Evolutionary conservation across 495 filamentous ascomycete genomes (phyloP).

Genomic region (Margaritispora aquatica): DNA sequence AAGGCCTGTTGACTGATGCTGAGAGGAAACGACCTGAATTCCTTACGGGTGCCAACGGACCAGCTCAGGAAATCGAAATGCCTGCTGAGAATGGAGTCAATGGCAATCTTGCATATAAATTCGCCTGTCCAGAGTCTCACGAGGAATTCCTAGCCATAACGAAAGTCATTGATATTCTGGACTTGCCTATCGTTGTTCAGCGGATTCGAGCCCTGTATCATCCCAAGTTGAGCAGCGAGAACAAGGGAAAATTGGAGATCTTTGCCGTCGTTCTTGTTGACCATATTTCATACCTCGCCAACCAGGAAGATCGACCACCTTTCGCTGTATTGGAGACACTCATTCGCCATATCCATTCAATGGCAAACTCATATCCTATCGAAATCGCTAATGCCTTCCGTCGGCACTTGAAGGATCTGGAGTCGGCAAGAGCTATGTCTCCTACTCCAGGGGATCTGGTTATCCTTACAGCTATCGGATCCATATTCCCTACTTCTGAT

Average conservation of each 20-base stretch:
- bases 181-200: slow-evolving; percentile 76
- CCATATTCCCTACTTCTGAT: slow-evolving; percentile 90
- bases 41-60: slow-evolving; percentile 27
- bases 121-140: slow-evolving; percentile 74
- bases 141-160: slow-evolving; percentile 63
- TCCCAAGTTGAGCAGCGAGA: slow-evolving; percentile 73
- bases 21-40: slow-evolving; percentile 41
- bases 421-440: slow-evolving; percentile 49
- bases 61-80: slow-evolving; percentile 10
- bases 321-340: slow-evolving; percentile 60
- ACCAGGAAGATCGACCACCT: slow-evolving; percentile 40
- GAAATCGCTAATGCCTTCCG: slow-evolving; percentile 74
- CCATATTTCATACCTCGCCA: slow-evolving; percentile 50
- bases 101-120: slow-evolving; percentile 63
- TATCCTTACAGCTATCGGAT: slow-evolving; percentile 72
- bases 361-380: slow-evolving; percentile 75
- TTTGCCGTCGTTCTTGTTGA: slow-evolving; percentile 74
- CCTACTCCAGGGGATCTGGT: slow-evolving; percentile 71
- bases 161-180: slow-evolving; percentile 46
- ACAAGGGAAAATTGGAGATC: slow-evolving; percentile 72
- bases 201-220: slow-evolving; percentile 85
- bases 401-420: slow-evolving; percentile 58
- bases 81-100: slow-evolving; percentile 21
- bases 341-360: slow-evolving; percentile 76
- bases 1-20: slow-evolving; percentile 51